Evolutionary conservation across 768 basidiomycete species (phyloP).

Genomic region (Leucosporidium yakuticum): DNA sequence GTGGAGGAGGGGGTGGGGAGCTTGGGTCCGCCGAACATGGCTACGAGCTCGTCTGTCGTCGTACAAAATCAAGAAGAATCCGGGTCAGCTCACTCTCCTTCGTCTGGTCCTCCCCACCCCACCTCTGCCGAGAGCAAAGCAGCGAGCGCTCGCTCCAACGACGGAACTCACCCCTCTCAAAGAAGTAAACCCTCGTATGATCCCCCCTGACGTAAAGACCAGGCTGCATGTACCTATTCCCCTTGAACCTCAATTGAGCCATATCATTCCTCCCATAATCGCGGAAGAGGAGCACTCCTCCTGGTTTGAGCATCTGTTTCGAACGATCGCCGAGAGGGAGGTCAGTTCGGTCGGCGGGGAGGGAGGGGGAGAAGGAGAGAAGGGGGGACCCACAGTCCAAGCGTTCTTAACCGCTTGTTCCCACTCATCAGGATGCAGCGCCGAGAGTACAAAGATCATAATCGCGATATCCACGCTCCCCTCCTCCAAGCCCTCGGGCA

Average conservation of each 20-base stretch:
- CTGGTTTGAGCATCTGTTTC: constrained; percentile 80
- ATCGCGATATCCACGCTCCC: constrained; percentile 77
- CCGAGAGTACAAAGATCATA: constrained; percentile 90
- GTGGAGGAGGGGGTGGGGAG: neutral
- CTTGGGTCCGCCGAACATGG: constrained; percentile 51
- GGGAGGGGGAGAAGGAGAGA: neutral
- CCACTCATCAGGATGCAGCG: constrained; percentile 93
- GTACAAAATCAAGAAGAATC: neutral
- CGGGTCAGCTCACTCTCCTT: too few species aligned
- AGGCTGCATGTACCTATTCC: constrained; percentile 67
- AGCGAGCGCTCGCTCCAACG: too few species aligned
- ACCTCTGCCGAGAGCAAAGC: neutral
- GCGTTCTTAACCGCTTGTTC: constrained; percentile 70
- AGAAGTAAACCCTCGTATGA: constrained; percentile 96
- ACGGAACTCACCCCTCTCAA: constrained; percentile 62
- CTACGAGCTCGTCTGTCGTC: constrained; percentile 51
- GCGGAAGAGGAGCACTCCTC: constrained; percentile 73
- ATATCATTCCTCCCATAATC: constrained; percentile 96
- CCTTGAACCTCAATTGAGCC: constrained; percentile 88
- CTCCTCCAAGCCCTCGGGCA: constrained; percentile 58
- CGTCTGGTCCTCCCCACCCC: neutral
- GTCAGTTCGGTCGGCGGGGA: neutral
- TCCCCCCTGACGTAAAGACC: constrained; percentile 96
- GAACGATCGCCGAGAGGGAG: neutral
- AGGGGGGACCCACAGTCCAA: constrained; percentile 52